Base-by-base conservation (phyloP, 2,329 filamentous ascomycete genomes). In the Orbilia quercus region DNA sequence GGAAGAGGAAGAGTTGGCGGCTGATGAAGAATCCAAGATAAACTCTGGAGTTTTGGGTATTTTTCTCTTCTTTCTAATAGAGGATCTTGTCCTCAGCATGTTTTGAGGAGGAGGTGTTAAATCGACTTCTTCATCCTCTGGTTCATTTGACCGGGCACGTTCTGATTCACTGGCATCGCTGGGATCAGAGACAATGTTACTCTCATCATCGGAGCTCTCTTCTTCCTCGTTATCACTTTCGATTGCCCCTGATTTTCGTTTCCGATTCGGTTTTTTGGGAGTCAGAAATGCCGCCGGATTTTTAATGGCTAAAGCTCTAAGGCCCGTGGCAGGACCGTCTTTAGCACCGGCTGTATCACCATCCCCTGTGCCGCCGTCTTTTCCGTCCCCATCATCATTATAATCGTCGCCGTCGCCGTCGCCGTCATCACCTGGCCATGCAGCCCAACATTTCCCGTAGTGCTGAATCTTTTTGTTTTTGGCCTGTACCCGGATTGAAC, bases 11-110 rank as follows among this genome's bases (percentile, higher is more conserved):
- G 45, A 23, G 11, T 1, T 14, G 1, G 45, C 25, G 9, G 23
- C 40, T 38, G 58, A 45, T 6, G 58, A 48, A 7, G 65, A 62
- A 7, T 14, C 36, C n/a, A 59, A 0, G 50, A 64, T 47, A 42
- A 64, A 64, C 23, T 71, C 51, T 1, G 66, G 50, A 1, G 66
- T 53, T 55, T 59, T 59, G 9, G 38, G 53, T 9, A 50, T 12
- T 31, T 58, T 57, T 25, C 34, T 55, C 5, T 25, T 38, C 42
- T 34, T 54, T 23, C 50, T 70, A 12, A 11, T 20, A 20, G 18
- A 14, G 12, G 23, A 23, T 55, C 25, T 48, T 65, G 16, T 9
- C 1, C n/a, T 9, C 16, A 14, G 20, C 12, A 22, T 22, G n/a
- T 20, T 22, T 42, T 53, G 28, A 20, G 14, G 34, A 2, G 28